Conservation (phyloP, 352 stramenopile species). For the Pythium phragmiticola region DNA sequence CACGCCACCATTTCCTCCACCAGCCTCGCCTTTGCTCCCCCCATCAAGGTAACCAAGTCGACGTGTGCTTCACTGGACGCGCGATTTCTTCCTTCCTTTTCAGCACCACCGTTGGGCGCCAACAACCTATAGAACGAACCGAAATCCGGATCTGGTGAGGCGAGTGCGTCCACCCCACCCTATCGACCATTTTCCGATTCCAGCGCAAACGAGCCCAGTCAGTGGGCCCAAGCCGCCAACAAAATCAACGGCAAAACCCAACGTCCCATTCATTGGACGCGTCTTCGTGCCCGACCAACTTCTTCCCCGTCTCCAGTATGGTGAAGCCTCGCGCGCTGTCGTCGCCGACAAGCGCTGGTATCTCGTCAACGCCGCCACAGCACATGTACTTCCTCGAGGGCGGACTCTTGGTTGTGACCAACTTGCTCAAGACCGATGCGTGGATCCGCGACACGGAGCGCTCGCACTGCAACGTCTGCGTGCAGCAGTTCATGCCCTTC, state of each 20-base stretch:
- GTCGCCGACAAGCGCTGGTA: constrained; percentile 17
- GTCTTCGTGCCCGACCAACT: not conserved
- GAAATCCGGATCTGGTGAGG: not conserved
- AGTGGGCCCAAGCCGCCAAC: not conserved
- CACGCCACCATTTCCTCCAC: not conserved
- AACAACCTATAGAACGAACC: not conserved
- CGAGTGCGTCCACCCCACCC: not conserved
- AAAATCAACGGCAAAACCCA: constrained; percentile 4
- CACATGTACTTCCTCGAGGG: constrained; percentile 80
- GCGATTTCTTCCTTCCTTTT: constrained; percentile 10
- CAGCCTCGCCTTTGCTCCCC: constrained; percentile 5
- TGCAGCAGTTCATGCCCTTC: constrained; percentile 81
- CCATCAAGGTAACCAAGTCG: constrained; percentile 3
- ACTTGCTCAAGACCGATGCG: constrained; percentile 60
- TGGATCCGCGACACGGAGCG: constrained; percentile 71
- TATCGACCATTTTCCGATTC: constrained; percentile 22
- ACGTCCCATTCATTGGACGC: not conserved
- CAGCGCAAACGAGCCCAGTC: constrained; percentile 20
- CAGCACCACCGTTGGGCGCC: not conserved
- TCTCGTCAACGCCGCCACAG: constrained; percentile 30
- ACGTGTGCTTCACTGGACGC: not conserved
- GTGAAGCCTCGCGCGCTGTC: constrained; percentile 13
- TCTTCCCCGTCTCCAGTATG: constrained; percentile 8
- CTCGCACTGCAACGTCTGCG: constrained; percentile 79
- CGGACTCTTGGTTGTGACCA: constrained; percentile 65